Conservation (phyloP, 306 rosid species). For the Nissolia schottii region DNA sequence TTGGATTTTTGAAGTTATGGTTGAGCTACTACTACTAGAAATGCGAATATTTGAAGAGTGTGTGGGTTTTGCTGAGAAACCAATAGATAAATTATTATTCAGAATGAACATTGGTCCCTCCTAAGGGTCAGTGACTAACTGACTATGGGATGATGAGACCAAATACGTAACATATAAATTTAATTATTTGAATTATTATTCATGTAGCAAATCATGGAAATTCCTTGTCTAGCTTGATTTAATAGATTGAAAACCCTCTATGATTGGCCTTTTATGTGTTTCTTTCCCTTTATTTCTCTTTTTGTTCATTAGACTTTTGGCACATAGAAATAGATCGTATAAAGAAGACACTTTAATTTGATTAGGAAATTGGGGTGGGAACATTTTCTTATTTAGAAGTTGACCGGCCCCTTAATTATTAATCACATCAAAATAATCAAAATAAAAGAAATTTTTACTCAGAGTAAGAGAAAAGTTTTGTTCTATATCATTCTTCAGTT, state of each 20-base stretch:
- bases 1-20: constrained; percentile 7
- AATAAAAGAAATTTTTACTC: too few relatives aligned
- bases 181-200: constrained; percentile 6
- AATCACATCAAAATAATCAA: not conserved
- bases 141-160: not conserved
- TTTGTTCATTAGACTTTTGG: not conserved
- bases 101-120: not conserved
- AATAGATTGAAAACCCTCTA: not conserved
- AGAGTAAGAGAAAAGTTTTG: too few relatives aligned
- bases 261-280: not conserved
- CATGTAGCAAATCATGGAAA: not conserved
- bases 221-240: not conserved
- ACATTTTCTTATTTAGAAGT: not conserved
- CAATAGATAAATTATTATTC: not conserved
- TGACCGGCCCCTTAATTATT: not conserved
- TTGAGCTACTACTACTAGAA: constrained; percentile 11
- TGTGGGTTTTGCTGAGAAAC: not conserved
- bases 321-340: not conserved
- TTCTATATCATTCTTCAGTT: too few relatives aligned
- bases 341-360: not conserved
- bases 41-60: not conserved
- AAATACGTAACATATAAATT: constrained; percentile 6
- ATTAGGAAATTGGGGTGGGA: not conserved
- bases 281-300: not conserved
- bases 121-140: not conserved